A percentile compares a stretch with the other conserved stretches of the same genome.
phyloP scores from a whole-genome alignment of 441 rosid species.

The Euphorbia corollata region DNA sequence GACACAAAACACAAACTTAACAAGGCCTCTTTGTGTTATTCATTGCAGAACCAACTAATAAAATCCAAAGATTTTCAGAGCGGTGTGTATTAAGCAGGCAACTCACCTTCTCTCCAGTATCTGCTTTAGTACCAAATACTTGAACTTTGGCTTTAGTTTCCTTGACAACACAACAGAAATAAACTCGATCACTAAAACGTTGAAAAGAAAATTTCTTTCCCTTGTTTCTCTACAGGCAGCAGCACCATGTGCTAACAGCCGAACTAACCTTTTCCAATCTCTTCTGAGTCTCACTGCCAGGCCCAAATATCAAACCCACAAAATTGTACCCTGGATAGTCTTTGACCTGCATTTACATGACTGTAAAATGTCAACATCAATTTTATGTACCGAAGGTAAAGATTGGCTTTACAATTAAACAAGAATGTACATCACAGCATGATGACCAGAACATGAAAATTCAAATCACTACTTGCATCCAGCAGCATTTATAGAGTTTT shows the following conservation, averaged over 20 bases:
- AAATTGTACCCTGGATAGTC: constrained; percentile 68
- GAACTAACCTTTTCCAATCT: constrained; percentile 61
- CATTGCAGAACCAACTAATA: neutral
- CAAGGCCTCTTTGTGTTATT: neutral
- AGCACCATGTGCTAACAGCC: neutral
- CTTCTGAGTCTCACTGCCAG: constrained; percentile 66
- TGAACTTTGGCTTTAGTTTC: constrained; percentile 80
- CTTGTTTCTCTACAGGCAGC: neutral
- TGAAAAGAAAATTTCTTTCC: constrained; percentile 1
- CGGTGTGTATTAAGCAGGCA: constrained; percentile 8
- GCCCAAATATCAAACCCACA: constrained; percentile 63
- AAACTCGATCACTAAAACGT: neutral
- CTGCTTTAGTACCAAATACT: constrained; percentile 48
- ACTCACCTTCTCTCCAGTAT: constrained; percentile 60
- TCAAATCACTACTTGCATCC: constrained; percentile 9
- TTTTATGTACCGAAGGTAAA: neutral
- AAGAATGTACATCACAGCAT: neutral
- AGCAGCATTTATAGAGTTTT: constrained; percentile 8
- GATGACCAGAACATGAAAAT: neutral
- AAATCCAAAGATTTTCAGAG: constrained; percentile 1
- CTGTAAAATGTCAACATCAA: neutral
- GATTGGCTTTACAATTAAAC: neutral
- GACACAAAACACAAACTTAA: neutral
- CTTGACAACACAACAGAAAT: constrained; percentile 31
- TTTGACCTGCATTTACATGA: constrained; percentile 42